These are phyloP conservation scores for Colletotrichum theobromicola DNA, from an alignment of 2,329 filamentous ascomycete genomes.

Conservation along the genomic window DNA sequence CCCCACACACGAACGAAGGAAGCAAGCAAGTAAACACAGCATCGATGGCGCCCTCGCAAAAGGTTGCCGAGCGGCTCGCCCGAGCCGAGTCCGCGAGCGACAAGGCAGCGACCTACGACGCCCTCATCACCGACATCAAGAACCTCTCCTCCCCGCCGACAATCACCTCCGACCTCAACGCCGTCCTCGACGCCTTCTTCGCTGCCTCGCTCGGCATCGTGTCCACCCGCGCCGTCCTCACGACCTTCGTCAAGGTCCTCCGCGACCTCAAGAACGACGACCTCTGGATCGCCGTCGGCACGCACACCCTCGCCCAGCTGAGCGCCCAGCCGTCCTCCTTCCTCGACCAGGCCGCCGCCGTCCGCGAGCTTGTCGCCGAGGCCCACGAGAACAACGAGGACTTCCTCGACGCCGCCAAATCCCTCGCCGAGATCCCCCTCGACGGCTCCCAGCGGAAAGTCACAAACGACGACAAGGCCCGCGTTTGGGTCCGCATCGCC, in stretches of 20 bases:
- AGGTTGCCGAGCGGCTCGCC: conserved; percentile 49
- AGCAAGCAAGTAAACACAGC: background rate
- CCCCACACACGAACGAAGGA: background rate
- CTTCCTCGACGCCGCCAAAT: conserved; percentile 77
- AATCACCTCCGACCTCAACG: conserved; percentile 63
- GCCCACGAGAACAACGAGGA: conserved; percentile 86
- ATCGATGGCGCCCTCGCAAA: conserved; percentile 42
- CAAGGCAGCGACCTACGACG: conserved; percentile 50
- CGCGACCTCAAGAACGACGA: conserved; percentile 64
- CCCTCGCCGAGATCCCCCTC: conserved; percentile 83
- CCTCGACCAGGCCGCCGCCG: conserved; percentile 81
- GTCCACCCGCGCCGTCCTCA: conserved; percentile 73
- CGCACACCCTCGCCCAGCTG: conserved; percentile 73
- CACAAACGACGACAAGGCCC: conserved; percentile 80
- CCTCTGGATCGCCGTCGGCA: conserved; percentile 77
- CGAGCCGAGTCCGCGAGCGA: conserved; percentile 43
- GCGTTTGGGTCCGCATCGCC: conserved; percentile 92
- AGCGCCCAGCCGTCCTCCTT: conserved; percentile 66
- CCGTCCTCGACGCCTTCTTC: conserved; percentile 71
- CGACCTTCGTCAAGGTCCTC: conserved; percentile 69
- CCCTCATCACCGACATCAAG: conserved; percentile 49
- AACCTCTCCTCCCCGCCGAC: conserved; percentile 43
- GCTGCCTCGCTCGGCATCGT: conserved; percentile 76
- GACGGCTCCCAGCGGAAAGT: conserved; percentile 88
- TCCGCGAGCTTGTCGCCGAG: conserved; percentile 82